phyloP scores from a whole-genome alignment of 768 basidiomycete genomes.

The Tylopilus subfusipes region DNA sequence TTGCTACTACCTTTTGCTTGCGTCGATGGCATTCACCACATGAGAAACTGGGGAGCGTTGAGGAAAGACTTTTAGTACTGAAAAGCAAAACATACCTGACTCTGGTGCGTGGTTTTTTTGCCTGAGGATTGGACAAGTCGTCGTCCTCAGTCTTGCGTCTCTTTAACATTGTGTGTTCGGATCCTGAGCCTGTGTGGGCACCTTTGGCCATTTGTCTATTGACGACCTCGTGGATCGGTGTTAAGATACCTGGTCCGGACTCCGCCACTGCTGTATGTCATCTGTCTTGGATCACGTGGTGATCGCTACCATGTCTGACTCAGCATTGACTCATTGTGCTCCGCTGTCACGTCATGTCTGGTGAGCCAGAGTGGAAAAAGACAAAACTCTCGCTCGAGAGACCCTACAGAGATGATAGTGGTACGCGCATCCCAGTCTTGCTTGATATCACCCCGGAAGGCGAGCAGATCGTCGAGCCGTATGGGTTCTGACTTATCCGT shows the following conservation, averaged over 20 bases:
- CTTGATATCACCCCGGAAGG: slow-evolving; percentile 71
- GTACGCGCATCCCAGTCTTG: slow-evolving; percentile 56
- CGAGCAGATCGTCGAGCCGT: slow-evolving; percentile 70
- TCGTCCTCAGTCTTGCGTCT: slow-evolving; percentile 67
- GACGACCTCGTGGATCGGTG: slow-evolving; percentile 30
- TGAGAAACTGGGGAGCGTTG: slow-evolving; percentile 54
- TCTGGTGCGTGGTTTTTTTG: slow-evolving; percentile 68
- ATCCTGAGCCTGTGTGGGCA: slow-evolving; percentile 11
- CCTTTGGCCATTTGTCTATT: slow-evolving; percentile 29
- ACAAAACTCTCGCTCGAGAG: slow-evolving; percentile 69
- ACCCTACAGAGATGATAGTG: slow-evolving; percentile 78
- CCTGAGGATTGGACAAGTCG: slow-evolving; percentile 36
- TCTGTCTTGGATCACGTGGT: slow-evolving; percentile 28
- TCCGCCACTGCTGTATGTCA: not conserved
- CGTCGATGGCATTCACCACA: slow-evolving; percentile 86
- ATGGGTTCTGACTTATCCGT: slow-evolving; percentile 27
- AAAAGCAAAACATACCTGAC: slow-evolving; percentile 56
- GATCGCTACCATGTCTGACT: not conserved
- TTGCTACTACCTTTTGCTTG: slow-evolving; percentile 69
- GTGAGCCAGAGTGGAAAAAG: slow-evolving; percentile 50
- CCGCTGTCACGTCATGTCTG: slow-evolving; percentile 15
- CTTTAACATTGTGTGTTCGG: slow-evolving; percentile 42
- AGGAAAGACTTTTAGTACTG: not conserved
- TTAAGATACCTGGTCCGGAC: slow-evolving; percentile 24
- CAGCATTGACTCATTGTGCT: not conserved